These are phyloP conservation scores for Desmodesmus armatus DNA, from an alignment of 139 green algal species.

Conservation along the genomic window DNA sequence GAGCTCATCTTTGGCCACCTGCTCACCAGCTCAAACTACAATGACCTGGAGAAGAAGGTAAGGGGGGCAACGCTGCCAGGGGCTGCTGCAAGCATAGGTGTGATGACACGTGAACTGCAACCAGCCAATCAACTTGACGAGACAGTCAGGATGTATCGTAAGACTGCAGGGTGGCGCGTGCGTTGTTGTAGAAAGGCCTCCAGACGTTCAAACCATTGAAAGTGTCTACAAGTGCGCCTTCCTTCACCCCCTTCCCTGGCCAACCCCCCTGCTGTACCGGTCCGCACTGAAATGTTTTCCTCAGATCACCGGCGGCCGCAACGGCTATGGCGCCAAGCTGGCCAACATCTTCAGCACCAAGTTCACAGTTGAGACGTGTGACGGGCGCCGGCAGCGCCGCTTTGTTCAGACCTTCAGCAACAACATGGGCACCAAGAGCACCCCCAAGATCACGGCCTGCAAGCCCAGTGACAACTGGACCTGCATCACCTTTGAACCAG, in stretches of 20 bases:
- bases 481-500: slow-evolving; percentile 95
- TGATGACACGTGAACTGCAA: too few species aligned
- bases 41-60: slow-evolving; percentile 98
- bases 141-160: too few species aligned
- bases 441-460: slow-evolving; percentile 88
- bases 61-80: too few species aligned
- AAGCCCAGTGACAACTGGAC: slow-evolving; percentile 97
- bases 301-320: slow-evolving; percentile 96
- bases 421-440: slow-evolving; percentile 85
- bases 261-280: too few species aligned
- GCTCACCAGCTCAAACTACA: slow-evolving; percentile 98
- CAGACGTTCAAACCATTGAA: too few species aligned
- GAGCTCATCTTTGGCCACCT: slow-evolving; percentile 99
- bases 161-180: too few species aligned
- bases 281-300: neutral
- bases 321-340: slow-evolving; percentile 99
- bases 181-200: too few species aligned
- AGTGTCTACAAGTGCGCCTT: too few species aligned
- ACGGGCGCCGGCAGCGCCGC: slow-evolving; percentile 82
- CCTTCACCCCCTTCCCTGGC: too few species aligned
- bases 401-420: slow-evolving; percentile 91
- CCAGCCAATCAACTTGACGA: too few species aligned
- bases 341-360: slow-evolving; percentile 99
- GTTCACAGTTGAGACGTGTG: slow-evolving; percentile 97
- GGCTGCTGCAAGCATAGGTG: neutral